Evolutionary conservation across 352 stramenopile genomes (phyloP).

Genomic region (Globisporangium okanoganense): DNA sequence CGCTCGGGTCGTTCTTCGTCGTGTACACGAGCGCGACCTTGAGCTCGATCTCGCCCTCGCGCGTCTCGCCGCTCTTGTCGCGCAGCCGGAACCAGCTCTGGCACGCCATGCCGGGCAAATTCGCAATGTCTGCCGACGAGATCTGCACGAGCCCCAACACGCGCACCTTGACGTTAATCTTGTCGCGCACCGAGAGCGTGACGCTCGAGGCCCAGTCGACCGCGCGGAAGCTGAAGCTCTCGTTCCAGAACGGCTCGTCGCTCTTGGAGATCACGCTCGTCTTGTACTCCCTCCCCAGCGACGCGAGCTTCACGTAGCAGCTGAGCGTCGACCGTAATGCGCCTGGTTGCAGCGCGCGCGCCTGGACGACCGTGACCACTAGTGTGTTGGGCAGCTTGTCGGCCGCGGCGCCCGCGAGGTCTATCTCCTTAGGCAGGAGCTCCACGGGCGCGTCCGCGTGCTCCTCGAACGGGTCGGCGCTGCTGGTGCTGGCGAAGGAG

Average conservation of each 20-base stretch:
- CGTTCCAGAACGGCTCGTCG: constrained; percentile 67
- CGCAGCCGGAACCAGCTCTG: constrained; percentile 56
- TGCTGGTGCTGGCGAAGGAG: background rate
- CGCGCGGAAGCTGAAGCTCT: constrained; percentile 71
- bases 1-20: constrained; percentile 46
- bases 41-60: constrained; percentile 47
- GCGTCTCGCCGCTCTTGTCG: constrained; percentile 42
- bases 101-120: constrained; percentile 48
- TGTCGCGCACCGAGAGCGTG: constrained; percentile 63
- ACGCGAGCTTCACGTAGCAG: constrained; percentile 73
- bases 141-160: constrained; percentile 63
- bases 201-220: constrained; percentile 63
- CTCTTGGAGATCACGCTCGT: constrained; percentile 64
- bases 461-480: constrained; percentile 17
- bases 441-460: constrained; percentile 40
- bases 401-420: constrained; percentile 43
- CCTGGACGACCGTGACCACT: constrained; percentile 67
- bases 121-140: constrained; percentile 48
- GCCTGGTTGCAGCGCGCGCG: constrained; percentile 40
- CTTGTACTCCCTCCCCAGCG: constrained; percentile 60
- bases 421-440: constrained; percentile 51
- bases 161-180: constrained; percentile 70
- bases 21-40: constrained; percentile 70
- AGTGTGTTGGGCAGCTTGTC: constrained; percentile 71
- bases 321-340: constrained; percentile 56